Evolutionary conservation across 2,329 filamentous ascomycete species (phyloP).

Genomic region (Parastagonospora avenae): DNA sequence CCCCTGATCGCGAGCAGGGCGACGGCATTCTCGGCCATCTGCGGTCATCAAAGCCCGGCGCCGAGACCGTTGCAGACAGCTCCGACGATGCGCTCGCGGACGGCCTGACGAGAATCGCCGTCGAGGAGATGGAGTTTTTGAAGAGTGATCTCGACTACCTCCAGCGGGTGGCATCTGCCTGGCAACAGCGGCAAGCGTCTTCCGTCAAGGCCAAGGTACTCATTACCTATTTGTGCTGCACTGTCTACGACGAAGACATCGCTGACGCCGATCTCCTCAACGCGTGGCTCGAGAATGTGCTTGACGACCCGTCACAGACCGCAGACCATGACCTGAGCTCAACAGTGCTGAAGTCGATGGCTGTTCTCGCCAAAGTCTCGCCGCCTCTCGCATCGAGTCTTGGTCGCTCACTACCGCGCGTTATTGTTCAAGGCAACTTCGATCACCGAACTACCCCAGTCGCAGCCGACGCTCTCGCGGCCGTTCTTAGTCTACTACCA

Average conservation of each 20-base stretch:
- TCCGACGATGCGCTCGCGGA: conserved; percentile 50
- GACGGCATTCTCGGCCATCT: conserved; percentile 75
- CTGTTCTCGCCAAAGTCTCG: conserved; percentile 77
- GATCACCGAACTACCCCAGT: conserved; percentile 71
- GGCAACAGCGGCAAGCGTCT: conserved; percentile 85
- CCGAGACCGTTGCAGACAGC: conserved; percentile 18
- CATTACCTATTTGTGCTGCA: conserved; percentile 83
- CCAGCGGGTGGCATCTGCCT: conserved; percentile 75
- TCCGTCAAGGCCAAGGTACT: conserved; percentile 84
- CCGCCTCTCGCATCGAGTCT: conserved; percentile 74
- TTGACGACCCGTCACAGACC: conserved; percentile 82
- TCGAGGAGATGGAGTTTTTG: conserved; percentile 82
- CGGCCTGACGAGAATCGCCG: conserved; percentile 71
- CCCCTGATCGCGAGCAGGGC: conserved; percentile 61
- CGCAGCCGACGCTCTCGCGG: conserved; percentile 84
- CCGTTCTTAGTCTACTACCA: conserved; percentile 79
- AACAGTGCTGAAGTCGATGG: conserved; percentile 79
- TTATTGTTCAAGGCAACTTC: conserved; percentile 83
- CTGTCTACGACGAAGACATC: conserved; percentile 78
- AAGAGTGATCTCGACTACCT: conserved; percentile 92
- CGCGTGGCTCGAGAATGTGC: conserved; percentile 81
- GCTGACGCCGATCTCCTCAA: conserved; percentile 80
- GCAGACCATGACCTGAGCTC: conserved; percentile 76
- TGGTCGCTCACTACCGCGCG: conserved; percentile 79
- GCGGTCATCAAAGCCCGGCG: conserved; percentile 22